Evolutionary conservation across 2,329 filamentous ascomycete species (phyloP).

Genomic region (Coleophoma eucalyptorum): DNA sequence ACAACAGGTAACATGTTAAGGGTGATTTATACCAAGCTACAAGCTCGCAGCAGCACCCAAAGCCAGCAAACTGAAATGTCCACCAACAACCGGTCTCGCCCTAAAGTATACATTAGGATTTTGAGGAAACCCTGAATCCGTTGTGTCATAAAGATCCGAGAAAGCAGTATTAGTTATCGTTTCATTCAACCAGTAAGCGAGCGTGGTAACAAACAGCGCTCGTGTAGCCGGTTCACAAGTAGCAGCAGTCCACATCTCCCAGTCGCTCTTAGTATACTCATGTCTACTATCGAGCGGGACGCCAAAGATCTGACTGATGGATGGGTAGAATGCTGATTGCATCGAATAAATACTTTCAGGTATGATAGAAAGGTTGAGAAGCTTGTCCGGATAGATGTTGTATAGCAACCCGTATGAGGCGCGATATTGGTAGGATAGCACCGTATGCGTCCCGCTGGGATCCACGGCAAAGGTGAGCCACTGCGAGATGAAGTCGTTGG

Average conservation of each 20-base stretch:
- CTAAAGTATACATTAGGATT: neutral
- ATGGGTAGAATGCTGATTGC: slow-evolving; percentile 59
- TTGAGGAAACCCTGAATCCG: neutral
- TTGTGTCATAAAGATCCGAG: slow-evolving; percentile 63
- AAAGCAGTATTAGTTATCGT: slow-evolving; percentile 61
- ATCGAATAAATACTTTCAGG: slow-evolving; percentile 57
- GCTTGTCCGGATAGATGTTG: slow-evolving; percentile 70
- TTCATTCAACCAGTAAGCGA: slow-evolving; percentile 67
- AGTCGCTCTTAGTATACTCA: slow-evolving; percentile 70
- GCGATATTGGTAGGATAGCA: slow-evolving; percentile 77
- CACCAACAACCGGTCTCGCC: neutral
- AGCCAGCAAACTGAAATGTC: neutral
- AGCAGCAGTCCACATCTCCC: slow-evolving; percentile 70
- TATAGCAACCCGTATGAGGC: slow-evolving; percentile 81
- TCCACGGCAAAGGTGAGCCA: slow-evolving; percentile 71
- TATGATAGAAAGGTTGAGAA: slow-evolving; percentile 60
- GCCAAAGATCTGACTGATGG: slow-evolving; percentile 65
- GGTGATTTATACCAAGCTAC: no score
- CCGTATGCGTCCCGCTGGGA: slow-evolving; percentile 68
- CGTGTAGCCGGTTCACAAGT: slow-evolving; percentile 54
- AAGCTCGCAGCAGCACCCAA: neutral
- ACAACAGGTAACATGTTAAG: no score
- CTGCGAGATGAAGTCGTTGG: slow-evolving; percentile 62
- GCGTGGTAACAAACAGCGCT: slow-evolving; percentile 55
- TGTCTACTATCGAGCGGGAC: slow-evolving; percentile 68